phyloP scores from a whole-genome alignment of 2,329 filamentous ascomycete genomes.

The Pseudogymnoascus sp. region DNA sequence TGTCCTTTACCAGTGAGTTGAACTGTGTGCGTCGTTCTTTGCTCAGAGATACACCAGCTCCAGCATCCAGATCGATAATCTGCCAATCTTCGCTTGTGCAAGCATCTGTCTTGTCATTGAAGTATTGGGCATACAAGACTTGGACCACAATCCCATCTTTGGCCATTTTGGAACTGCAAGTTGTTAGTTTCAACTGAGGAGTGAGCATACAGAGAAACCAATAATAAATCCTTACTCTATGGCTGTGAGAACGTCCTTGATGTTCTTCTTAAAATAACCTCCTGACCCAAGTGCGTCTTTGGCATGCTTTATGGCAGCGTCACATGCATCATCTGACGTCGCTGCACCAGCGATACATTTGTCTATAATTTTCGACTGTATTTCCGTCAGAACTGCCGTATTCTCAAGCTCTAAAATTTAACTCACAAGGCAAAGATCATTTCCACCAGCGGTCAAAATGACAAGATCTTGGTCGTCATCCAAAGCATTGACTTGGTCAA shows the following conservation, averaged over 20 bases:
- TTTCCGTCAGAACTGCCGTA: not conserved
- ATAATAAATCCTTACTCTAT: conserved; percentile 13
- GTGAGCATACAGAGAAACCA: not conserved
- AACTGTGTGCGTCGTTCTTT: conserved; percentile 26
- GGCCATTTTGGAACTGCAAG: conserved; percentile 23
- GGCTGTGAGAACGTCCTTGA: conserved; percentile 22
- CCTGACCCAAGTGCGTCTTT: conserved; percentile 21
- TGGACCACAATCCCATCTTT: conserved; percentile 26
- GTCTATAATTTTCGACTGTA: conserved; percentile 16
- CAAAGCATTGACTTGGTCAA: conserved; percentile 24
- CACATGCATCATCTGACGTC: conserved; percentile 14
- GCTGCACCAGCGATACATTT: conserved; percentile 20
- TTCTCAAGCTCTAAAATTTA: not conserved
- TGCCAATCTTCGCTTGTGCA: conserved; percentile 18
- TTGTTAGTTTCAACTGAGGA: conserved; percentile 8
- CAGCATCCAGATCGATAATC: conserved; percentile 13
- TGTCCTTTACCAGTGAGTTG: conserved; percentile 23
- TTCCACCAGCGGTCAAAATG: conserved; percentile 33
- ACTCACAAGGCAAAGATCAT: conserved; percentile 32
- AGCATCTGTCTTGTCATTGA: conserved; percentile 25
- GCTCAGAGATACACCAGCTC: conserved; percentile 15
- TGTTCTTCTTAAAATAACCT: conserved; percentile 25
- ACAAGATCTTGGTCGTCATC: conserved; percentile 29
- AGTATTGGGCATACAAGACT: conserved; percentile 29
- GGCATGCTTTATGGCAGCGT: conserved; percentile 19